Evolutionary conservation across 2,329 filamentous ascomycete genomes (phyloP), one percentile per base, ranked within the genome.

Genomic region (Lecanicillium sp.): DNA sequence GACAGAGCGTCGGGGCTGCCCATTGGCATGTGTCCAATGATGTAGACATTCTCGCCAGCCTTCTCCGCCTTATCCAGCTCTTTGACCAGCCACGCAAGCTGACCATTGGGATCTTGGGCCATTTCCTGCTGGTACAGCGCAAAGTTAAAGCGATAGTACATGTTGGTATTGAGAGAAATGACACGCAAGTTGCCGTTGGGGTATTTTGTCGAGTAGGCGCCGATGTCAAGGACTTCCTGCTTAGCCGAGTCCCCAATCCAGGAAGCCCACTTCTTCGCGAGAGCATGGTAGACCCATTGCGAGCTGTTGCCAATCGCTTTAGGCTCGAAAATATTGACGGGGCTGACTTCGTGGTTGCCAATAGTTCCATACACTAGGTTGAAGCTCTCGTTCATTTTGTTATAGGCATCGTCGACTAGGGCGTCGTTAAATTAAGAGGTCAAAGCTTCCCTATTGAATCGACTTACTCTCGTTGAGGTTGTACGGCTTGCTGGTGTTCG

Each of bases 101-200:
- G 72, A 8, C 67, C 66, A 55, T 70, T 70, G 2, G 76, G 77
- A 54, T 81, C 77, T 9, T 60, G 61, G 37, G 72, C 60, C 65
- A 77, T 73, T 1, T 69, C 64, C 39, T 72, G 67, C 51, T 73
- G 66, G 54, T 78, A 81, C 29, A 78, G 60, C 63, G 72, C 76
- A 58, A 75, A 77, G 64, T 83, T 81, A 51, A 71, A 63, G 12
- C 68, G 70, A 59, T 82, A 81, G 62, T 74, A 80, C 53, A 81
- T 62, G 58, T 81, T 78, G n/a, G 75, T 80, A 65, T 78, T 81
- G 53, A 81, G 65, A 3, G 77, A 79, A 56, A 82, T 79, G 55
- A 83, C 62, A 20, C 75, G 70, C 27, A 82, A 62, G 52, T 77
- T 75, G 17, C 66, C 68, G 27, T 60, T 56, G 6, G 69, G 63